Base-by-base conservation (phyloP, 2,329 filamentous ascomycete species). In the Leptographium flavum region DNA sequence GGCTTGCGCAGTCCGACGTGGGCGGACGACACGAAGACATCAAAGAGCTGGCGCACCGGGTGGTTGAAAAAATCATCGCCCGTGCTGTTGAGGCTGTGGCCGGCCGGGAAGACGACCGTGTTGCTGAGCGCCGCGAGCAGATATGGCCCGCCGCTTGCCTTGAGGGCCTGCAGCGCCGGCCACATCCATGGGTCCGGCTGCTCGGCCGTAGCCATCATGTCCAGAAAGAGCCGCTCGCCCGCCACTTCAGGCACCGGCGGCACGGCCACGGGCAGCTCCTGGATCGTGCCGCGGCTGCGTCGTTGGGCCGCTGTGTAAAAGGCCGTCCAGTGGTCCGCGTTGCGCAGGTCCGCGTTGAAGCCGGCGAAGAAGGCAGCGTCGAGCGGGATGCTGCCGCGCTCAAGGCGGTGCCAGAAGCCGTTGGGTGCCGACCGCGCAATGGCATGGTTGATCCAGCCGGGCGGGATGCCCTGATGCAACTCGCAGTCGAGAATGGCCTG, bases 401-500 rank as follows among this genome's bases (percentile, higher is more conserved):
- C 92, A 39, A 96, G 73, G 37, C 74, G 76, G 57, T 94, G 87
- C 90, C 90, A 96, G 58, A 77, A 81, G 35, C 92, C 92, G 52
- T 79, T 65, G 2, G 87, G 87, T 0, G 81, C 76, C 3, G 82
- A 79, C 54, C 75, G 74, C 43, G 86, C 87, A 57, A 96, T 92
- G 54, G 83, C 83, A 64, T 83, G 81, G 67, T 96, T 96, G 55
- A 96, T 73, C 81, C 87, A 96, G 57, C 88, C 90, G 4, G 79
- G 71, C 1, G 88, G 90, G 42, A 96, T 90, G 35, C 72, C 71
- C 46, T 84, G 70, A 49, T 73, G 67, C 45, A 80, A 66, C 60
- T 96, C 92, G 60, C 95, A 95, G 63, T 94, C 83, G 46, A 94
- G 71, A 55, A 98, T 96, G 2, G 85, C 80, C 66, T 94, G 87